Conservation (phyloP, 169 alveolate genomes). For the Babesia bovis region DNA sequence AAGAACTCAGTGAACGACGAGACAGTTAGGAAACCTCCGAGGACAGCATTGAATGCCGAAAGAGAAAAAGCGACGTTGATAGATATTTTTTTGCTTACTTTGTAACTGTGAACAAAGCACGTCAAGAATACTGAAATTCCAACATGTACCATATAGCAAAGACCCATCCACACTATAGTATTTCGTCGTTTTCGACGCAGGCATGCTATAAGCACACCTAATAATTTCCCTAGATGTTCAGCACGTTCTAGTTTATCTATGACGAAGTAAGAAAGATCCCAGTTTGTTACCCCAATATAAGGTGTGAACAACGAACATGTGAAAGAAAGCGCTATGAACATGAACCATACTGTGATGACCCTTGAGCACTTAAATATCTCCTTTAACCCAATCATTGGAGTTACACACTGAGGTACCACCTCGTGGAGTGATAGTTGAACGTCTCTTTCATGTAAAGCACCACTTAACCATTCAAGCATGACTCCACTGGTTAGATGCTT, state of each 20-base stretch:
- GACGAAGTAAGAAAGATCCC: conserved; percentile 30
- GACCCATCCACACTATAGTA: neutral
- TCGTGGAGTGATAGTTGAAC: conserved; percentile 3
- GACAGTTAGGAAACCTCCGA: conserved; percentile 29
- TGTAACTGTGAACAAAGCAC: conserved; percentile 21
- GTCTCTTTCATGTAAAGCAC: conserved; percentile 13
- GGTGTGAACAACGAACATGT: conserved; percentile 33
- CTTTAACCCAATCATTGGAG: conserved; percentile 4
- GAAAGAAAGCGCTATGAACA: conserved; percentile 7
- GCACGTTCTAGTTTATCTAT: conserved; percentile 26
- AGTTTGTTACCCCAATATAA: conserved; percentile 4
- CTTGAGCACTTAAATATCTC: neutral
- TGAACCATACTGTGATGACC: conserved; percentile 8
- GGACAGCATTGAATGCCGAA: neutral
- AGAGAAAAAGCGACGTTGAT: neutral
- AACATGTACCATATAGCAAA: neutral
- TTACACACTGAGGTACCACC: conserved; percentile 17
- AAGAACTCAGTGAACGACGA: conserved; percentile 3
- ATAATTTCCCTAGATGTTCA: conserved; percentile 17
- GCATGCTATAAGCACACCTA: conserved; percentile 4
- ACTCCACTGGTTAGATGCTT: neutral
- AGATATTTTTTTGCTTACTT: conserved; percentile 3
- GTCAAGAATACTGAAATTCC: neutral
- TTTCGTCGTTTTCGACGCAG: neutral
- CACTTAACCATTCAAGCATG: conserved; percentile 28